Base-by-base conservation (phyloP, 257 asterid genomes). In the Ballota nigra region DNA sequence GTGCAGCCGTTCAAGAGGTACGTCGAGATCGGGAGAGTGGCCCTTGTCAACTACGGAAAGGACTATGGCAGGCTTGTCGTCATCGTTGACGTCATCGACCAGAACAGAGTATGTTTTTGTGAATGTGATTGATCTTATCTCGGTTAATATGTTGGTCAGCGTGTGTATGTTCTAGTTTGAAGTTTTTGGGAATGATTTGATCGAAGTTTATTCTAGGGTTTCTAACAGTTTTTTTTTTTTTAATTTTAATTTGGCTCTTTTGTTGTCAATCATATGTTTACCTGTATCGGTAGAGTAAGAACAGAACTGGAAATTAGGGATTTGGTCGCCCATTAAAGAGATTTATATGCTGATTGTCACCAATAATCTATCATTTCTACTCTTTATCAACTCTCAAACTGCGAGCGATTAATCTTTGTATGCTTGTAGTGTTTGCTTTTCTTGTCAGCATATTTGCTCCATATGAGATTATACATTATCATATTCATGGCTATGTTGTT, bases 21-120 rank as follows among this genome's bases (percentile, higher is more conserved):
- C 58, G 90, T 88, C 24, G 96, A 86, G 86, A 86, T 88, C 83
- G 96, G 96, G 71, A 80, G 96, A 70, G 96, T 88, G 16, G 96
- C 85, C 28, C 92, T 88, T 34, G 88, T 88, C 72, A 88, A 88
- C 85, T 88, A 77, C 78, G 96, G 96, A 0, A 75, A 88, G 73
- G 96, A 88, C 47, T 86, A 88, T 61, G 96, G 96, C 11, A 78
- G 71, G 80, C 92, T 86, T 23, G 96, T 86, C 19, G 92, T 88
- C 82, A 88, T 86, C 34, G 90, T 88, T 22, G 96, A 88, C 68
- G 90, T 88, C 43, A 86, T 82, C 59, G 85, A 84, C 75, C 88
- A 82, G 80, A 86, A 86, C 79, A 73, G 92, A 75, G 92, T 86
- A 24, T 11, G 56, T 11, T 64, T 0, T 6, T 1, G 4, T 33